phyloP scores from a whole-genome alignment of 257 asterid genomes.

The Ligustrum vulgare region DNA sequence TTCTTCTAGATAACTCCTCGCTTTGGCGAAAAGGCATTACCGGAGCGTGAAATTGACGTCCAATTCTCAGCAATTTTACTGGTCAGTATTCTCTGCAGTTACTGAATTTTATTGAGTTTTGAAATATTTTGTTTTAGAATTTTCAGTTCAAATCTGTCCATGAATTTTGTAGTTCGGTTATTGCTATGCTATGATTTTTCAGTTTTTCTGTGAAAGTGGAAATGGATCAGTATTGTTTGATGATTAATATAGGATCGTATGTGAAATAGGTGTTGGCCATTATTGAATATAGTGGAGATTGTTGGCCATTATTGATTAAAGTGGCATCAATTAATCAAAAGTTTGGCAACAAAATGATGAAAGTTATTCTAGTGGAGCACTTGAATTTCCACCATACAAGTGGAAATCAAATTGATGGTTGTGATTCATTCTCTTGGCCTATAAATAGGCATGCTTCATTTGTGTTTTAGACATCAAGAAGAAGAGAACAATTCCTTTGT shows the following conservation, averaged over 20 bases:
- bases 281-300: too few relatives aligned
- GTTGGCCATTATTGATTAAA: too few relatives aligned
- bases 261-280: background rate
- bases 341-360: too few relatives aligned
- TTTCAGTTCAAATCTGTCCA: background rate
- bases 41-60: constrained; percentile 41
- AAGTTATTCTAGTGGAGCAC: too few relatives aligned
- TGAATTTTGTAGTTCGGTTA: background rate
- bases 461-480: too few relatives aligned
- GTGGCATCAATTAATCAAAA: too few relatives aligned
- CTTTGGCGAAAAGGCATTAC: constrained; percentile 19
- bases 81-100: constrained; percentile 21
- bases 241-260: background rate
- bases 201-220: background rate
- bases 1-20: constrained; percentile 31
- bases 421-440: too few relatives aligned
- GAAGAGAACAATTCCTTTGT: too few relatives aligned
- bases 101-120: background rate
- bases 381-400: too few relatives aligned
- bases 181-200: background rate
- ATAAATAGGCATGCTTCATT: too few relatives aligned
- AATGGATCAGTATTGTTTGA: background rate
- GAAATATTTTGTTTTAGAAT: background rate
- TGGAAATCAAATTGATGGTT: too few relatives aligned
- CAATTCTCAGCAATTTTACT: constrained; percentile 27